Conservation (phyloP, 2,329 filamentous ascomycete genomes). For the Pseudocercospora pini-densiflorae region DNA sequence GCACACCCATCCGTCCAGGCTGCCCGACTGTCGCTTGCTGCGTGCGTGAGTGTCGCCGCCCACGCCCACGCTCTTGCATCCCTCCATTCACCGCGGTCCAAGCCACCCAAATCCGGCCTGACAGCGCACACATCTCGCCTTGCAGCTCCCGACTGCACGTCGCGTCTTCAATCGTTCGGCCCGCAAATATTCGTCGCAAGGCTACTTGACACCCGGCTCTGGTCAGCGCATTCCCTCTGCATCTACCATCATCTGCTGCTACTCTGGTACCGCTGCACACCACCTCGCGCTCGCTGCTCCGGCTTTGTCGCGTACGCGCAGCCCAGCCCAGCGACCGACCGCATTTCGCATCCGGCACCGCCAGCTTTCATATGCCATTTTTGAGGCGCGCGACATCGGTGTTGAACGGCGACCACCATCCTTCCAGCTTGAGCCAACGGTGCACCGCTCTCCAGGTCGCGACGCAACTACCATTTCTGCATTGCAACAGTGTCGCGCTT, state of each 20-base stretch:
- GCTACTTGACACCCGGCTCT: slow-evolving; percentile 3
- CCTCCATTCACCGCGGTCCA: slow-evolving; percentile 1
- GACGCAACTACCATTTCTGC: not conserved
- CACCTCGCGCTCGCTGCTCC: slow-evolving; percentile 7
- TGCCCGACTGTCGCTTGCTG: not conserved
- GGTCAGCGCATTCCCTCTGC: slow-evolving; percentile 1
- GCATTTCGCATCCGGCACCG: not conserved
- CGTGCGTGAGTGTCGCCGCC: not conserved
- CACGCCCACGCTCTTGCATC: not conserved
- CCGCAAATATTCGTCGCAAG: slow-evolving; percentile 9
- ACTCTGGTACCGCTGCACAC: slow-evolving; percentile 11
- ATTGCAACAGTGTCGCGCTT: slow-evolving; percentile 5
- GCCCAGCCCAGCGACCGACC: not conserved
- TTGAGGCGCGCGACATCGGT: slow-evolving; percentile 3
- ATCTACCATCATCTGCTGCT: not conserved
- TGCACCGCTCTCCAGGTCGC: not conserved
- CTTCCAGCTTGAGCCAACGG: not conserved
- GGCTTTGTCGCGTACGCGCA: slow-evolving; percentile 12
- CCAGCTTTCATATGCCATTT: slow-evolving; percentile 18
- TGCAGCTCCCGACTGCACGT: slow-evolving; percentile 12
- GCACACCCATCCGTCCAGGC: not conserved
- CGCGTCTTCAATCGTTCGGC: slow-evolving; percentile 9
- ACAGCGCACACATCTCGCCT: slow-evolving; percentile 13
- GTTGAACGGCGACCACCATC: slow-evolving; percentile 11
- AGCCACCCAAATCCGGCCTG: slow-evolving; percentile 9